Percentiles rank a stretch among this genome's conserved stretches.
Evolutionary conservation across 495 filamentous ascomycete genomes (phyloP).

Genomic region (Penicillium cosmopolitanum): DNA sequence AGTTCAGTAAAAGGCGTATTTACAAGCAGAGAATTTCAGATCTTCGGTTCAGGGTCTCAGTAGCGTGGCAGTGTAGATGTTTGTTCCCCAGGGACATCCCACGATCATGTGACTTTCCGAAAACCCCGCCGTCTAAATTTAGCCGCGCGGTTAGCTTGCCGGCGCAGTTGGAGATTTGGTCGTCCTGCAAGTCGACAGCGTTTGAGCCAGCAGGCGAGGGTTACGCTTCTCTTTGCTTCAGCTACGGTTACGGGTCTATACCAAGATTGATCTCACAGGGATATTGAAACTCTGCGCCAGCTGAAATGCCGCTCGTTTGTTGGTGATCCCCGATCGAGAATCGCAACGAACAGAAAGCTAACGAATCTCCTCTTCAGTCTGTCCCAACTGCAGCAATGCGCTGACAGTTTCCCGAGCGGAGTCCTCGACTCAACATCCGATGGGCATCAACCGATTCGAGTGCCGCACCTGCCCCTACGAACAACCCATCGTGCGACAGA

Average conservation of each 20-base stretch:
- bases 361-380: conserved; percentile 61
- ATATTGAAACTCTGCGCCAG: not conserved
- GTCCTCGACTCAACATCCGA: conserved; percentile 44
- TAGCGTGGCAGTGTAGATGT: conserved; percentile 9
- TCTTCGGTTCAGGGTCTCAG: conserved; percentile 8
- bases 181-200: conserved; percentile 1
- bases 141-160: conserved; percentile 34
- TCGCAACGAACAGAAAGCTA: conserved; percentile 15
- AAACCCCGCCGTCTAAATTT: conserved; percentile 19
- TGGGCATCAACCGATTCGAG: conserved; percentile 75
- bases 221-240: not conserved
- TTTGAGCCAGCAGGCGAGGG: not conserved
- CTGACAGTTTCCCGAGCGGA: conserved; percentile 70
- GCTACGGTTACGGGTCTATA: not conserved
- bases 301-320: conserved; percentile 50
- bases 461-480: conserved; percentile 94
- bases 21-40: conserved; percentile 21
- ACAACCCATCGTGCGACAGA: conserved; percentile 65
- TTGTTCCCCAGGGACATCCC: conserved; percentile 31
- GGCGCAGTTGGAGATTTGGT: conserved; percentile 15
- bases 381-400: conserved; percentile 88
- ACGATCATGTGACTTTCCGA: conserved; percentile 27
- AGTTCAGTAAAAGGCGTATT: conserved; percentile 12
- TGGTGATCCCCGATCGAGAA: conserved; percentile 22
- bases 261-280: not conserved